Evolutionary conservation across 129 eudicot genomes (phyloP).

Genomic region (Smallanthus sonchifolius): DNA sequence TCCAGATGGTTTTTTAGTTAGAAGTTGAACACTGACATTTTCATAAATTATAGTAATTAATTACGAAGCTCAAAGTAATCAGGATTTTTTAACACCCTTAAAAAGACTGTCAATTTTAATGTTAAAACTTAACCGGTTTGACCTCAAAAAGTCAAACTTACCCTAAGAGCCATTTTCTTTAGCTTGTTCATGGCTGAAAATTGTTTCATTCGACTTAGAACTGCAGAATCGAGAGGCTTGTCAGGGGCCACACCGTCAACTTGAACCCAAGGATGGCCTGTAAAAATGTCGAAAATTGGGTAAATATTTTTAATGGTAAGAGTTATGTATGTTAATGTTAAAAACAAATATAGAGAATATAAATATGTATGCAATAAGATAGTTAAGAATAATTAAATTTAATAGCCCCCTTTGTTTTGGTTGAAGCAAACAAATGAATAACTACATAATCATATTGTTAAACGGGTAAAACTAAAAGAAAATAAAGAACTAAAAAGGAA

Average conservation of each 20-base stretch:
- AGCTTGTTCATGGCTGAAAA: conserved; percentile 82
- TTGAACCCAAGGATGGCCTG: conserved; percentile 90
- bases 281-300: background rate
- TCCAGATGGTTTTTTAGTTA: background rate
- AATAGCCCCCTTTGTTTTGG: background rate
- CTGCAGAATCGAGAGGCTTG: conserved; percentile 79
- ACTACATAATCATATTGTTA: background rate
- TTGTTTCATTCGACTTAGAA: conserved; percentile 71
- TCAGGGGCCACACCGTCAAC: conserved; percentile 76
- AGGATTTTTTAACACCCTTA: background rate
- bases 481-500: background rate
- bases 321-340: background rate
- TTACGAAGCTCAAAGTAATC: background rate
- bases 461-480: background rate
- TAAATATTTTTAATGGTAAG: background rate
- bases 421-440: background rate
- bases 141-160: conserved; percentile 34
- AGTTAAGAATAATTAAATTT: background rate
- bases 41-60: background rate
- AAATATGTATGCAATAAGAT: background rate
- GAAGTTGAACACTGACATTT: background rate
- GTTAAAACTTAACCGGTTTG: background rate
- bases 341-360: background rate
- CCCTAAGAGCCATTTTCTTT: conserved; percentile 92
- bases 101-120: background rate